Evolutionary conservation across 176 grass and related monocot species (phyloP).

Genomic region (Carex parvula): DNA sequence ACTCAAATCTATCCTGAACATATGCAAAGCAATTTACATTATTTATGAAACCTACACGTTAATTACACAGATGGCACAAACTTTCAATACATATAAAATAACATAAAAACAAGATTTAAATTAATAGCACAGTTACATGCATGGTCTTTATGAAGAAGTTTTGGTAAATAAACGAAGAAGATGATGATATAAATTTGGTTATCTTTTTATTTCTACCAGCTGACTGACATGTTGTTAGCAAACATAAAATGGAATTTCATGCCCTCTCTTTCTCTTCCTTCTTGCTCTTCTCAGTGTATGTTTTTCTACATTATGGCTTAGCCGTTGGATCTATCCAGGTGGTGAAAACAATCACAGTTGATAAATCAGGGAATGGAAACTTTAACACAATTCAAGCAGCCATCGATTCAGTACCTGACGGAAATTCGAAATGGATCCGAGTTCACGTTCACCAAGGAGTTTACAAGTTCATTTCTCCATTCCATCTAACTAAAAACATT

Average conservation of each 20-base stretch:
- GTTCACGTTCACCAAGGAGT: conserved; percentile 15
- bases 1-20: neutral
- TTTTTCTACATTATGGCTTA: neutral
- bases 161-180: neutral
- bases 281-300: conserved; percentile 15
- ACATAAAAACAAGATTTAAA: conserved; percentile 2
- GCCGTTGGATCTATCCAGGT: conserved; percentile 4
- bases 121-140: neutral
- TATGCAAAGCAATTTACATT: neutral
- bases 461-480: conserved; percentile 25
- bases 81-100: neutral
- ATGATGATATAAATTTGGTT: neutral
- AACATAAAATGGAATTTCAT: conserved; percentile 11
- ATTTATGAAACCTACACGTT: neutral
- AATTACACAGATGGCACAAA: neutral
- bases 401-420: conserved; percentile 29
- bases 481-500: neutral
- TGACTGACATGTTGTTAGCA: neutral
- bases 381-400: conserved; percentile 29
- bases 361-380: conserved; percentile 15
- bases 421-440: conserved; percentile 26
- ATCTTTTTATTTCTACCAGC: neutral
- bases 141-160: neutral
- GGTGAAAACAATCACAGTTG: conserved; percentile 12
- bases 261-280: neutral